A percentile compares a stretch with the other conserved stretches of the same genome.
phyloP scores from a whole-genome alignment of 2,329 filamentous ascomycete genomes.

The Fusarium agapanthi region DNA sequence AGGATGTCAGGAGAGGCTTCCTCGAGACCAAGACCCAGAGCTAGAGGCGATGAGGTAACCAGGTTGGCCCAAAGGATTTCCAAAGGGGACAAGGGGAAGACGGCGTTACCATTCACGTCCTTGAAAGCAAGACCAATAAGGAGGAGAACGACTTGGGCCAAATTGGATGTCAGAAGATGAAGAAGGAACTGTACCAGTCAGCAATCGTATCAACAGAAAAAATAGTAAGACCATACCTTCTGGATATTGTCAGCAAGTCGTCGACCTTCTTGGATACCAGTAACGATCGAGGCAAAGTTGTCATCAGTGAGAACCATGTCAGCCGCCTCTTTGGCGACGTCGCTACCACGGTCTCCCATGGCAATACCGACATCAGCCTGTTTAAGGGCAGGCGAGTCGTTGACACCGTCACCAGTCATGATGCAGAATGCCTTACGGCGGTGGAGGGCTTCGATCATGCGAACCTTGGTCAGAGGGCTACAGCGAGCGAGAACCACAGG shows the following conservation, averaged over 20 bases:
- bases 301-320: slow-evolving; percentile 91
- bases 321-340: slow-evolving; percentile 81
- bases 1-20: slow-evolving; percentile 74
- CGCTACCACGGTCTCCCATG: slow-evolving; percentile 75
- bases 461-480: slow-evolving; percentile 76
- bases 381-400: slow-evolving; percentile 77
- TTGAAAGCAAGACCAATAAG: slow-evolving; percentile 76
- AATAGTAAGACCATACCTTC: slow-evolving; percentile 58
- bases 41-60: slow-evolving; percentile 75
- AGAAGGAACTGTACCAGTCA: slow-evolving; percentile 60
- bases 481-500: slow-evolving; percentile 76
- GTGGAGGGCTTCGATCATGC: slow-evolving; percentile 78
- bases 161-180: slow-evolving; percentile 74
- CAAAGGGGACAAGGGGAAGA: slow-evolving; percentile 76
- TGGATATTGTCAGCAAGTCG: slow-evolving; percentile 78
- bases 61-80: slow-evolving; percentile 83
- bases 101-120: slow-evolving; percentile 64
- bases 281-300: slow-evolving; percentile 84
- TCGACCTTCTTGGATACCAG: slow-evolving; percentile 75
- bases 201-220: neutral
- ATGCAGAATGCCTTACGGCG: slow-evolving; percentile 73
- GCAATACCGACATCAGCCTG: slow-evolving; percentile 79
- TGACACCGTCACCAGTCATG: slow-evolving; percentile 81
- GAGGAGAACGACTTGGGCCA: slow-evolving; percentile 74
- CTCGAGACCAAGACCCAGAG: slow-evolving; percentile 77